Evolutionary conservation across 345 rosid genomes (phyloP).

Genomic region (Heritiera littoralis): DNA sequence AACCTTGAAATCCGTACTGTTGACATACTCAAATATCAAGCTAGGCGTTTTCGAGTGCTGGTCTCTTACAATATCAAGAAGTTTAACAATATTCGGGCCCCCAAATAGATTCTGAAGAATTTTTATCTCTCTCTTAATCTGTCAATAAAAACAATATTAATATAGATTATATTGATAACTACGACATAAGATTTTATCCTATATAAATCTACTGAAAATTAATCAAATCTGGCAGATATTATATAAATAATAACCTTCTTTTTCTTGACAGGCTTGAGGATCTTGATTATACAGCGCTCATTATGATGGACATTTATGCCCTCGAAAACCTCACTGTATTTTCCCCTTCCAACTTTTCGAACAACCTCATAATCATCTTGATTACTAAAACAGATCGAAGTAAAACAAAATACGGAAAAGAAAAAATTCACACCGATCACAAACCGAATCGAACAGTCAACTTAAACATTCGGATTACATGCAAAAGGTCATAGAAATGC

Average conservation of each 20-base stretch:
- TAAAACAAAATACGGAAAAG: not conserved
- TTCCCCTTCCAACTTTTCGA: constrained; percentile 78
- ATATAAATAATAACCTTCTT: constrained; percentile 53
- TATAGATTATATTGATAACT: constrained; percentile 13
- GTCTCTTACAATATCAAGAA: constrained; percentile 75
- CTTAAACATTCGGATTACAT: not conserved
- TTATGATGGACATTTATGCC: constrained; percentile 65
- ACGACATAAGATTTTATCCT: not conserved
- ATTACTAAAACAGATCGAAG: constrained; percentile 41
- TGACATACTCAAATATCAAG: constrained; percentile 74
- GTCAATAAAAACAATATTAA: constrained; percentile 3
- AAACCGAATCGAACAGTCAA: not conserved
- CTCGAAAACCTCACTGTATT: constrained; percentile 79
- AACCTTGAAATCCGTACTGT: constrained; percentile 81
- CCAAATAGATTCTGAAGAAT: constrained; percentile 81
- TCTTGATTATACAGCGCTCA: constrained; percentile 72
- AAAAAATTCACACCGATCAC: not conserved
- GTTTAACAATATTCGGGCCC: constrained; percentile 70
- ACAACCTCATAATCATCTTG: constrained; percentile 90
- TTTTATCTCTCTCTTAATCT: constrained; percentile 83
- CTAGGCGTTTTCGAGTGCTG: constrained; percentile 81
- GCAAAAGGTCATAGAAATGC: not conserved
- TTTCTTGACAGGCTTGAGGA: constrained; percentile 86
- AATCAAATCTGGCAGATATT: not conserved
- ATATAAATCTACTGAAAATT: constrained; percentile 11